Conservation (phyloP, 495 filamentous ascomycete species). For the Podospora anserina region DNA sequence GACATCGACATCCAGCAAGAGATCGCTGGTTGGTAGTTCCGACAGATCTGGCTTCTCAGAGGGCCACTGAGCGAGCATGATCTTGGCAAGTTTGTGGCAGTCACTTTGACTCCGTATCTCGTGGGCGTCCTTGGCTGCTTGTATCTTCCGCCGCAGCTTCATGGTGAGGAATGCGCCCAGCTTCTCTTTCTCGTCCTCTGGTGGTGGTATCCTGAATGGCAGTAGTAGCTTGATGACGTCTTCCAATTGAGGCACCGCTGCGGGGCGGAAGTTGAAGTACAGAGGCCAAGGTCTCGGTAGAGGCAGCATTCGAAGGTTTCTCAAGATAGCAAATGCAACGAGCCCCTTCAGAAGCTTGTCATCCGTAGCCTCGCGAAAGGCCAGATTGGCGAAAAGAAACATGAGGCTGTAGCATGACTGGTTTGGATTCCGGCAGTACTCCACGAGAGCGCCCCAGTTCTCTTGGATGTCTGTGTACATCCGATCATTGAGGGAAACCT, state of each 20-base stretch:
- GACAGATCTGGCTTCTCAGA: slow-evolving; percentile 22
- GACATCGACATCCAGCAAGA: slow-evolving; percentile 32
- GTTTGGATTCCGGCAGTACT: slow-evolving; percentile 27
- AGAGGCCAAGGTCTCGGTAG: slow-evolving; percentile 25
- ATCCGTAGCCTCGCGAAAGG: slow-evolving; percentile 34
- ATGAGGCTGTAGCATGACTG: slow-evolving; percentile 25
- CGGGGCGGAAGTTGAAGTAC: slow-evolving; percentile 34
- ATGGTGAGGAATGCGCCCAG: slow-evolving; percentile 24
- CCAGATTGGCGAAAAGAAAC: slow-evolving; percentile 31
- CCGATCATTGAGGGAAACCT: slow-evolving; percentile 22
- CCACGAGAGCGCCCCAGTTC: slow-evolving; percentile 39
- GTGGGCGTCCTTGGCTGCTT: slow-evolving; percentile 24
- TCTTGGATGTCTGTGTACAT: slow-evolving; percentile 34
- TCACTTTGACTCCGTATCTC: slow-evolving; percentile 27
- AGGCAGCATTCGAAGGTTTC: slow-evolving; percentile 26
- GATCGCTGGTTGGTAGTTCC: slow-evolving; percentile 2
- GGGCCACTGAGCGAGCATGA: slow-evolving; percentile 38
- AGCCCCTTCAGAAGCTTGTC: slow-evolving; percentile 32
- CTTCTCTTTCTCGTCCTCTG: slow-evolving; percentile 19
- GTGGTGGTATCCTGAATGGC: slow-evolving; percentile 20
- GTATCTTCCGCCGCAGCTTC: slow-evolving; percentile 27
- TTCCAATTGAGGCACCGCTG: slow-evolving; percentile 26
- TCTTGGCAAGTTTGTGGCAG: slow-evolving; percentile 26
- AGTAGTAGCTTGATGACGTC: slow-evolving; percentile 29
- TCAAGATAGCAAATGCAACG: slow-evolving; percentile 29